Percentiles rank a stretch among this genome's conserved stretches.
Conservation (phyloP, 495 filamentous ascomycete species). For the Aspergillus wentii region DNA sequence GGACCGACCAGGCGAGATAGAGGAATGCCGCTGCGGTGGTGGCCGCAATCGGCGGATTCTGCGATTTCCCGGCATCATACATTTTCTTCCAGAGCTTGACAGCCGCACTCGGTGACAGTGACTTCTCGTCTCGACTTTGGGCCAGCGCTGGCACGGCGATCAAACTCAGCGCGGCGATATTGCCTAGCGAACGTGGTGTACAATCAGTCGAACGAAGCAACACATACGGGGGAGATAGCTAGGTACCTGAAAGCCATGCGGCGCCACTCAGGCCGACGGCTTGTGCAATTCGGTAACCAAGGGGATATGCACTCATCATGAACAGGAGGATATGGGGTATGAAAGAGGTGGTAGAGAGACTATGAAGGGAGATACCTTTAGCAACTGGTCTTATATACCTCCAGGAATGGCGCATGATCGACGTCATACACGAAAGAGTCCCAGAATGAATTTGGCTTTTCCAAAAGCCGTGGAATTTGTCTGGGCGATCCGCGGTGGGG, state of each 20-base stretch:
- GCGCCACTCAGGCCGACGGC: conserved; percentile 26
- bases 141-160: conserved; percentile 19
- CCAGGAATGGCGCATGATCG: too few relatives aligned
- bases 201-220: background rate
- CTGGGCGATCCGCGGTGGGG: too few relatives aligned
- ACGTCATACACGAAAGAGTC: too few relatives aligned
- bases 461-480: too few relatives aligned
- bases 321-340: too few relatives aligned
- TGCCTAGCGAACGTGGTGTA: conserved; percentile 19
- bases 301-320: conserved; percentile 15
- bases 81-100: conserved; percentile 23
- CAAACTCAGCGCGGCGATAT: conserved; percentile 28
- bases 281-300: conserved; percentile 25
- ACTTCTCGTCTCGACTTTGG: conserved; percentile 23
- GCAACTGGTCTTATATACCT: too few relatives aligned
- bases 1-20: conserved; percentile 36
- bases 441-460: too few relatives aligned
- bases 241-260: conserved; percentile 27
- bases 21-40: conserved; percentile 26
- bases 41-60: conserved; percentile 30
- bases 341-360: too few relatives aligned
- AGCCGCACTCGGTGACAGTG: conserved; percentile 17
- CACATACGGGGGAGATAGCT: background rate
- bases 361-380: too few relatives aligned
- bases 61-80: conserved; percentile 27